Evolutionary conservation across 129 eudicot species (phyloP).

Genomic region (carrot (Daucus carota)): DNA sequence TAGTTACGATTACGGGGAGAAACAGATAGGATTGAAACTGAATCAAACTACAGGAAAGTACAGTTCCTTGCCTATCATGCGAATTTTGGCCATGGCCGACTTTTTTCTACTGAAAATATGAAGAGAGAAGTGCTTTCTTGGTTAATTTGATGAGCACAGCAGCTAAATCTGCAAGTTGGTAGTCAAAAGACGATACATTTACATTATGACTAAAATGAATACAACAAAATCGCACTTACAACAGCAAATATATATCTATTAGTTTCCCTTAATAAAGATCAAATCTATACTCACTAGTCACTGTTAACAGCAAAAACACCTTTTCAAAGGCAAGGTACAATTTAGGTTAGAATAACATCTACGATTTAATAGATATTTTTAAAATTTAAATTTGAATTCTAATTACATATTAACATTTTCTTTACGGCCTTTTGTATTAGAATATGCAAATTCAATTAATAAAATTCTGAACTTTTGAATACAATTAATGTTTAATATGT

Average conservation of each 20-base stretch:
- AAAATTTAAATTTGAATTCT: neutral
- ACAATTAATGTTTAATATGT: neutral
- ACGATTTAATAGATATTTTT: neutral
- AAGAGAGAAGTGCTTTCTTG: neutral
- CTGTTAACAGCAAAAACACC: neutral
- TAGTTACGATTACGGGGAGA: neutral
- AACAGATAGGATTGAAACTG: neutral
- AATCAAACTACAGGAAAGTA: neutral
- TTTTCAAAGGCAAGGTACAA: neutral
- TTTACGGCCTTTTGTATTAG: neutral
- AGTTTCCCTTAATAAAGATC: neutral
- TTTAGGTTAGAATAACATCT: neutral
- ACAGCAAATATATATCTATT: neutral
- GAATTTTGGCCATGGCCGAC: slow-evolving; percentile 50
- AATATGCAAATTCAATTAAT: neutral
- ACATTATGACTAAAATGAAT: neutral
- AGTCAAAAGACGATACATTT: neutral
- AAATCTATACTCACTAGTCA: neutral
- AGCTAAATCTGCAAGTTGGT: neutral
- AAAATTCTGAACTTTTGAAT: neutral
- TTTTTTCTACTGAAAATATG: neutral
- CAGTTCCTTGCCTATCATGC: slow-evolving; percentile 67
- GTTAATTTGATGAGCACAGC: neutral
- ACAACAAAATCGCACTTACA: neutral
- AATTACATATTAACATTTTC: neutral